These are phyloP conservation scores for Talaromyces sp. DNA, from an alignment of 2,329 filamentous ascomycete genomes.

Conservation along the genomic window DNA sequence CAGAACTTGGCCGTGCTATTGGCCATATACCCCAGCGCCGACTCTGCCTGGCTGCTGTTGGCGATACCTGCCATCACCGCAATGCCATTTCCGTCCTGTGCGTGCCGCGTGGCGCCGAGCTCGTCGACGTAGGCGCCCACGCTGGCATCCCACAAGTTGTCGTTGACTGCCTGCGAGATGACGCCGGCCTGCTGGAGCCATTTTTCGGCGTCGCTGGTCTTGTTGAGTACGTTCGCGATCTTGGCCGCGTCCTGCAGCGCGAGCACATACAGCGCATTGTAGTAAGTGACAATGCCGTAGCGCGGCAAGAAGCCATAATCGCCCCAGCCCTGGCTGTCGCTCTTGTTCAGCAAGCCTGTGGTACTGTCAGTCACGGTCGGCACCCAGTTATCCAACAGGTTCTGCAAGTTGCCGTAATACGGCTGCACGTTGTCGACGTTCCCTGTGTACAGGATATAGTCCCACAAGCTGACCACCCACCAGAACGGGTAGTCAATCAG, in stretches of 20 bases:
- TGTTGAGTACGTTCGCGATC: slow-evolving; percentile 10
- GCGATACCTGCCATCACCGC: slow-evolving; percentile 25
- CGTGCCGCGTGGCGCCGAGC: slow-evolving; percentile 11
- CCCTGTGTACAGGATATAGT: slow-evolving; percentile 48
- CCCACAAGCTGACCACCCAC: slow-evolving; percentile 48
- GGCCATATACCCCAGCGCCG: slow-evolving; percentile 36
- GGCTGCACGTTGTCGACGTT: slow-evolving; percentile 37
- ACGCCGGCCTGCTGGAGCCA: slow-evolving; percentile 11
- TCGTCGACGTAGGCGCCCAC: slow-evolving; percentile 14
- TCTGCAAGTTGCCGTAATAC: slow-evolving; percentile 40
- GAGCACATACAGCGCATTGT: slow-evolving; percentile 30
- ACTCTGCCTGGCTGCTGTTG: slow-evolving; percentile 11
- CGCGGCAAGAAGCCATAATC: slow-evolving; percentile 50
- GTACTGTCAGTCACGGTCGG: slow-evolving; percentile 35
- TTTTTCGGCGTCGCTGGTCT: slow-evolving; percentile 3
- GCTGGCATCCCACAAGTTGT: slow-evolving; percentile 12
- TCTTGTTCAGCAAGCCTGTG: slow-evolving; percentile 41
- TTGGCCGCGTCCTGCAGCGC: slow-evolving; percentile 13
- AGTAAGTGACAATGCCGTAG: slow-evolving; percentile 47
- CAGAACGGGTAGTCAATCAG: slow-evolving; percentile 51
- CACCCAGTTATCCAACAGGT: slow-evolving; percentile 45
- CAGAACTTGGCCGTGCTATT: slow-evolving; percentile 33
- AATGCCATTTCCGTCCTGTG: slow-evolving; percentile 15
- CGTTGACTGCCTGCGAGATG: slow-evolving; percentile 3
- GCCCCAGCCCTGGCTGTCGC: slow-evolving; percentile 35